A percentile compares a stretch with the other conserved stretches of the same genome.
These are phyloP conservation scores for Cladophialophora carrionii DNA, from an alignment of 2,329 filamentous ascomycete species.

Conservation along the genomic window DNA sequence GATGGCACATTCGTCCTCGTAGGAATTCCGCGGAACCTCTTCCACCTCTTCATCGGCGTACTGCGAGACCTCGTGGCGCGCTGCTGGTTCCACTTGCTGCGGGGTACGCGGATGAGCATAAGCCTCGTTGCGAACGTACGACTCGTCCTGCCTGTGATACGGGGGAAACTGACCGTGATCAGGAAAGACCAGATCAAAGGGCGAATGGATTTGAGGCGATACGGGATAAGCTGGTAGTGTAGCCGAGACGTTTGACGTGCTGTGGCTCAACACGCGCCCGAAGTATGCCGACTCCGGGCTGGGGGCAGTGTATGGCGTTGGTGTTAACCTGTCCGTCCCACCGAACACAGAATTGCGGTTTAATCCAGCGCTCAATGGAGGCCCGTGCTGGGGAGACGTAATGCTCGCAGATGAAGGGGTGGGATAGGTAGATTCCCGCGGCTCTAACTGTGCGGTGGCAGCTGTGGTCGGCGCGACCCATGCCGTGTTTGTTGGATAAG, in stretches of 20 bases:
- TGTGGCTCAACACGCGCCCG: slow-evolving; percentile 24
- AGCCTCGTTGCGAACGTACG: slow-evolving; percentile 5
- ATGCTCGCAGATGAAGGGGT: slow-evolving; percentile 7
- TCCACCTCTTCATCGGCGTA: slow-evolving; percentile 40
- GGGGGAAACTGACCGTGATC: slow-evolving; percentile 12
- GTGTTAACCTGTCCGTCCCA: slow-evolving; percentile 18
- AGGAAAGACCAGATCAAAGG: slow-evolving; percentile 16
- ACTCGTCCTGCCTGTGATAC: slow-evolving; percentile 11
- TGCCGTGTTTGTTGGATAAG: slow-evolving; percentile 12
- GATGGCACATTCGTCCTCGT: slow-evolving; percentile 27
- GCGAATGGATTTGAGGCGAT: slow-evolving; percentile 19
- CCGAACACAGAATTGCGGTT: slow-evolving; percentile 9
- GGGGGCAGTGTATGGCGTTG: slow-evolving; percentile 19
- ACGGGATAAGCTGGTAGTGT: slow-evolving; percentile 12
- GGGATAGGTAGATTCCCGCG: slow-evolving; percentile 10
- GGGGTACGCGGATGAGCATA: slow-evolving; percentile 4
- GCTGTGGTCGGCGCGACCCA: slow-evolving; percentile 19
- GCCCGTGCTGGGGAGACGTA: slow-evolving; percentile 20
- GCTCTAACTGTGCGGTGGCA: slow-evolving; percentile 17
- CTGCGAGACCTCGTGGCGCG: background rate
- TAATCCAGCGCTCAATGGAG: slow-evolving; percentile 2
- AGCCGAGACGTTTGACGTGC: slow-evolving; percentile 3
- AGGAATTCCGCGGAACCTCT: slow-evolving; percentile 18
- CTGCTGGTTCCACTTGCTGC: slow-evolving; percentile 11
- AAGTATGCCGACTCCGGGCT: slow-evolving; percentile 29